Base-by-base conservation (phyloP, 192 early-diverging fungal species). In the Spizellomyces sp. region DNA sequence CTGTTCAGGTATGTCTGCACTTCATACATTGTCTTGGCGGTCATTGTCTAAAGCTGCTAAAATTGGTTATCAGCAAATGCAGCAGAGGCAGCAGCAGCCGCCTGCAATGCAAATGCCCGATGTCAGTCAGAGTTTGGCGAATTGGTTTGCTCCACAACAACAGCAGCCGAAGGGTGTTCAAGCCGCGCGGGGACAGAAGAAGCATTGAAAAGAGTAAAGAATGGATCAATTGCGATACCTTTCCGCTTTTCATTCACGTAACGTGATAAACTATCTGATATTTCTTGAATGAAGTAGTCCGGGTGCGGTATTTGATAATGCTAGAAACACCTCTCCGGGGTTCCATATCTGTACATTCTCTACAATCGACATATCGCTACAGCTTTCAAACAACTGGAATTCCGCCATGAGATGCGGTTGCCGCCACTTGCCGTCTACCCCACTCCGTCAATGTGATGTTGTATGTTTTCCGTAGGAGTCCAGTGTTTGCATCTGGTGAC, bases 381-480 rank as follows among this genome's bases (percentile, higher is more conserved):
- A 36, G 27, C 27, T 2, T n/a, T 36, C 27, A 36, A 36, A 36
- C 27, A 0, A 36, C 27, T 0, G 27, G 27, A 36, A 36, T 36
- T 36, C 27, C 27, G 27, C 27, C 27, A 36, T 36, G 27, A 36
- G 27, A 36, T 36, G 27, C 27, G 3, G 74, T 60, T 42, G 70
- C 64, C 62, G 21, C 71, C 21, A 56, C 58, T 36, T 74, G 71
- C 22, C 60, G 71, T 46, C 66, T 48, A 12, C 75, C 47, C 75
- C 80, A 78, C 2, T 81, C 80, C 19, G 76, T 66, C 4, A 84
- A 58, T 9, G 84, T 84, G 46, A 86, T 79, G 73, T 86, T 86
- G 77, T 75, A 84, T 21, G 80, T 84, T 73, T 80, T 81, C 55
- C 76, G 75, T 5, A 86, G 5, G 17, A 86, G 72, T 4, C 77